Evolutionary conservation across 352 stramenopile species (phyloP), one percentile per base, ranked within the genome.

Genomic region (Pythium aphanidermatum): DNA sequence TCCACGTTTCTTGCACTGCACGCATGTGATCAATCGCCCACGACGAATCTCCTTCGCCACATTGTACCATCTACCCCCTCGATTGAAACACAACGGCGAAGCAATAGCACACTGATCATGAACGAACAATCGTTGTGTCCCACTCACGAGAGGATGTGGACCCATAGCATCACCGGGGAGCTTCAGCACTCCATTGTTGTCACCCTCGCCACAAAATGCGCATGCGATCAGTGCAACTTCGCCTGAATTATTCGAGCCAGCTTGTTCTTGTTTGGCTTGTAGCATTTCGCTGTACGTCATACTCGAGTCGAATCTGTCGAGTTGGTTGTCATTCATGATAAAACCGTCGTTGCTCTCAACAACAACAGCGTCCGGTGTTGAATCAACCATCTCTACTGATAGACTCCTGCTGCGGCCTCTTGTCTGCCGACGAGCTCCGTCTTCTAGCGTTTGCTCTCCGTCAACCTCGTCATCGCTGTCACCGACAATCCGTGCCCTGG

Each of bases 101-200:
- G 79, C 79, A 36, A 94, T 92, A 11, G 82, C 70, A 32, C 82
- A 94, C 35, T 92, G 82, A 40, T 94, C 82, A 28, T 94, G 82
- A 2, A 94, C 82, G 51, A 94, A 94, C 12, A 92, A 54, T 2
- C 82, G 65, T 58, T 92, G 79, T 0, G 51, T 40, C 2, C 75
- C 79, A 28, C 68, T 78, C 31, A 92, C 75, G 8, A 94, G 54
- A 13, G 82, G 77, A 30, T 90, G 60, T 4, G 71, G 48, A 9
- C 82, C 79, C 74, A 94, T 83, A 4, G 60, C 72, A 10, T 92
- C 74, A 20, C 79, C 80, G 44, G 82, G 82, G 5, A 94, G 64
- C 47, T 82, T 86, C 9, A 93, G 59, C 60, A 94, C 70, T 6
- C 63, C 66, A 19, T 68, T 59, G 33, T 87, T 69, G 39, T 92